Percentiles rank a stretch among this genome's conserved stretches.
phyloP scores from a whole-genome alignment of 1,284 basidiomycete genomes.

The Porogramme epimiltina region DNA sequence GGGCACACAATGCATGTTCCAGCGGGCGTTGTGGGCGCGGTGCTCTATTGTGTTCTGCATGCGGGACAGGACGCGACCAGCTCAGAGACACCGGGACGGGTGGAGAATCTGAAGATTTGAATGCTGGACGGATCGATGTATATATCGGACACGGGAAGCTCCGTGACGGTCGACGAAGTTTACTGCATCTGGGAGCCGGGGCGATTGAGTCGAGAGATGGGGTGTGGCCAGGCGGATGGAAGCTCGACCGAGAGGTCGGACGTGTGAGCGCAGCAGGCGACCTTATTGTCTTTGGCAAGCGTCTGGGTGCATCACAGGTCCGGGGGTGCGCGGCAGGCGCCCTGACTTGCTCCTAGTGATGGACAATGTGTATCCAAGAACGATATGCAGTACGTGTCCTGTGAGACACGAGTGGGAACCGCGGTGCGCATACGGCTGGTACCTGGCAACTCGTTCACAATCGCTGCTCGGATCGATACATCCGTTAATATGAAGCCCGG shows the following conservation, averaged over 20 bases:
- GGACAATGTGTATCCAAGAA: no score
- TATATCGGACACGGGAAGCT: no score
- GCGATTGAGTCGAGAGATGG: not conserved
- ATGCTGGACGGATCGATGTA: no score
- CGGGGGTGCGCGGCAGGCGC: no score
- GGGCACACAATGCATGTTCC: constrained; percentile 13
- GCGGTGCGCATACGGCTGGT: no score
- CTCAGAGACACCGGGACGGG: no score
- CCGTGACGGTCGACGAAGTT: constrained; percentile 8
- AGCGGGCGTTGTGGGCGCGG: constrained; percentile 1
- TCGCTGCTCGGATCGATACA: no score
- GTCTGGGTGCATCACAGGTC: constrained; percentile 8
- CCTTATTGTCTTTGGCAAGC: constrained; percentile 23
- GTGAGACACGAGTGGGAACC: no score
- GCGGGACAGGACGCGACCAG: not conserved
- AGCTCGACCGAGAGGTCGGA: not conserved
- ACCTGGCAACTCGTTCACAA: no score
- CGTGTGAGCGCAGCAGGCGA: constrained; percentile 5
- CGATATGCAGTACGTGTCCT: no score
- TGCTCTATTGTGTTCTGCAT: constrained; percentile 18
- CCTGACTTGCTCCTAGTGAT: no score
- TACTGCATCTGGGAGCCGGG: not conserved
- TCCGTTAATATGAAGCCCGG: not conserved
- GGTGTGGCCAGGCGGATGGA: not conserved
- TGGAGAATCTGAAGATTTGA: no score